A percentile compares a stretch with the other conserved stretches of the same genome.
These are phyloP conservation scores for Colletotrichum simmondsii DNA, from an alignment of 2,329 filamentous ascomycete species.

Conservation along the genomic window DNA sequence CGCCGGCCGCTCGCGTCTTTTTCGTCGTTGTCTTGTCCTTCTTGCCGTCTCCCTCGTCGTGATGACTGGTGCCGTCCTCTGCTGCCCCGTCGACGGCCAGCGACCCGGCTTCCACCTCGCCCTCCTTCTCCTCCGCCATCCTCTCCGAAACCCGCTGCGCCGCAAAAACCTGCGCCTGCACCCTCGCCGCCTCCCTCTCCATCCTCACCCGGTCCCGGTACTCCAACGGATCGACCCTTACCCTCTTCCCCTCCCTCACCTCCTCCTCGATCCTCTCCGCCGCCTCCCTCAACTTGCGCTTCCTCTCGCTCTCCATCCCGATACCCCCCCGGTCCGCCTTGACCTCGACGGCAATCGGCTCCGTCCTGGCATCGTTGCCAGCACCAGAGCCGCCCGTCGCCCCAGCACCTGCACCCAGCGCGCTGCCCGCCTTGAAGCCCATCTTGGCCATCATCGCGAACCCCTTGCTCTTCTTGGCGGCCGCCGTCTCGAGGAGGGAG, in stretches of 20 bases:
- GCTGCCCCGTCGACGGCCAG: neutral
- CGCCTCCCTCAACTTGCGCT: conserved; percentile 77
- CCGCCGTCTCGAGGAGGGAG: conserved; percentile 72
- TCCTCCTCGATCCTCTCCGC: conserved; percentile 54
- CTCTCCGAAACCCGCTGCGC: conserved; percentile 87
- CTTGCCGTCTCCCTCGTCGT: conserved; percentile 34
- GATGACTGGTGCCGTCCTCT: no score
- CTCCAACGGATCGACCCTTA: conserved; percentile 73
- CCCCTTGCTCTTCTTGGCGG: conserved; percentile 79
- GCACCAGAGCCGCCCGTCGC: conserved; percentile 45
- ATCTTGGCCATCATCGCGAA: conserved; percentile 97
- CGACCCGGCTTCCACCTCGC: neutral
- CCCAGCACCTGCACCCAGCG: conserved; percentile 70
- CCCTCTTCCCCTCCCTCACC: conserved; percentile 68
- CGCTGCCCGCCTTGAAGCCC: conserved; percentile 81
- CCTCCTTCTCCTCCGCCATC: conserved; percentile 69
- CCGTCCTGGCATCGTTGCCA: conserved; percentile 58
- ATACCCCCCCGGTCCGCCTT: conserved; percentile 87
- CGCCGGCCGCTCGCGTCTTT: conserved; percentile 40
- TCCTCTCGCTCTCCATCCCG: conserved; percentile 84
- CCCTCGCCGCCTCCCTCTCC: conserved; percentile 75
- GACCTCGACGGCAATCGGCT: conserved; percentile 80
- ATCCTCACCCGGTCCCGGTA: conserved; percentile 78
- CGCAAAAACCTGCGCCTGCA: conserved; percentile 76
- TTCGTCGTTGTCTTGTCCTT: conserved; percentile 48